Conservation (phyloP, 192 early-diverging fungal genomes). For the Chytriomyces sp. region DNA sequence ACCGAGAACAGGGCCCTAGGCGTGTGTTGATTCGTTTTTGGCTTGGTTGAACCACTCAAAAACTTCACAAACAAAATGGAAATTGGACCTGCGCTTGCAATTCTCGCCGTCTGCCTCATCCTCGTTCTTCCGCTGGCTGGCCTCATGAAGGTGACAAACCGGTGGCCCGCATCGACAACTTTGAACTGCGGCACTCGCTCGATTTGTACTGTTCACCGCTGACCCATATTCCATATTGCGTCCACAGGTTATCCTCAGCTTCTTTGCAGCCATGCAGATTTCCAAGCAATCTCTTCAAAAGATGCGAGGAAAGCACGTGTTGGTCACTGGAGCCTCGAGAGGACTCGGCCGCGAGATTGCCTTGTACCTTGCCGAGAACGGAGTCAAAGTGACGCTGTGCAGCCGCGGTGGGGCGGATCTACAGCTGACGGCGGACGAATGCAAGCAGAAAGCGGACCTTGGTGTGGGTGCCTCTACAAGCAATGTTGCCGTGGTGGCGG, state of each 20-base stretch:
- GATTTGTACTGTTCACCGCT: neutral
- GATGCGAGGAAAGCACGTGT: constrained; percentile 37
- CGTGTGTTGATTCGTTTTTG: too few species aligned
- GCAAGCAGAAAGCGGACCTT: neutral
- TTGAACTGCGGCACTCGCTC: neutral
- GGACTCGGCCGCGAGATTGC: constrained; percentile 44
- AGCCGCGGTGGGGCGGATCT: constrained; percentile 35
- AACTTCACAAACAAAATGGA: constrained; percentile 17
- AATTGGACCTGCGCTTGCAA: constrained; percentile 5
- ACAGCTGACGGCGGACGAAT: neutral
- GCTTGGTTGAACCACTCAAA: too few species aligned
- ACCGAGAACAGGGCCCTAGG: too few species aligned
- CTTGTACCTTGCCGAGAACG: constrained; percentile 35
- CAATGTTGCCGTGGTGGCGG: neutral
- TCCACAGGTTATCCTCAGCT: neutral
- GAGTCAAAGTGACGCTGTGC: constrained; percentile 54
- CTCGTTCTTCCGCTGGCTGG: constrained; percentile 26
- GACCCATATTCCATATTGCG: neutral
- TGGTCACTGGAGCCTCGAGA: constrained; percentile 53
- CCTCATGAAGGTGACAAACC: constrained; percentile 25
- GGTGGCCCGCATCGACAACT: too few species aligned
- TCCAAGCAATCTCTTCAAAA: constrained; percentile 6
- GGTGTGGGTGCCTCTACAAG: neutral
- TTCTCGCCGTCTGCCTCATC: constrained; percentile 19
- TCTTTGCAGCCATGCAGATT: neutral